A percentile compares a stretch with the other conserved stretches of the same genome.
phyloP scores from a whole-genome alignment of 345 rosid species.

The Corymbia maculata region DNA sequence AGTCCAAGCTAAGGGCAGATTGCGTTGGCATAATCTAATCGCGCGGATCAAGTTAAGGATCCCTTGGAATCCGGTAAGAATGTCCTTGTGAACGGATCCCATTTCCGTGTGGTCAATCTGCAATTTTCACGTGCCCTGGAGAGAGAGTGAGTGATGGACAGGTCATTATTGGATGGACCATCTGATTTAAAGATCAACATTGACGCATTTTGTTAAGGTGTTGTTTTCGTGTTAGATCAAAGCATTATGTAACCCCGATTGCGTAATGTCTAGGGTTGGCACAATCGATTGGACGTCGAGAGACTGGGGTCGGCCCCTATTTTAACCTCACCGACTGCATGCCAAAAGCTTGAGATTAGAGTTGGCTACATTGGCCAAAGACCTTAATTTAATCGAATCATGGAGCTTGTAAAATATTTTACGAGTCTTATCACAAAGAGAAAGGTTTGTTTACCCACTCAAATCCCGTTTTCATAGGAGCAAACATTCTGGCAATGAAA shows the following conservation, averaged over 20 bases:
- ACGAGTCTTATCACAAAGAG: not conserved
- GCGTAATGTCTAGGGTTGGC: not conserved
- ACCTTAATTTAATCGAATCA: not conserved
- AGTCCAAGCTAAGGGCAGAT: not conserved
- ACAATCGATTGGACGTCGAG: not conserved
- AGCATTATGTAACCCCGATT: not conserved
- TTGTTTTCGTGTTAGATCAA: not conserved
- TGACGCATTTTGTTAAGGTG: not conserved
- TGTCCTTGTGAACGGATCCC: not conserved
- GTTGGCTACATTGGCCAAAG: not conserved
- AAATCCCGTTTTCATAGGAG: not conserved
- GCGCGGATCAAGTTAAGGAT: not conserved
- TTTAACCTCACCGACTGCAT: not conserved
- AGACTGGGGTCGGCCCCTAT: too few relatives aligned
- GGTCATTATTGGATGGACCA: not conserved
- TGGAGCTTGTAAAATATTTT: not conserved
- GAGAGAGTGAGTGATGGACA: not conserved
- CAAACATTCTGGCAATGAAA: not conserved
- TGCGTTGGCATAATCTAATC: not conserved
- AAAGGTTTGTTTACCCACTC: not conserved
- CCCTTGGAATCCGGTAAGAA: not conserved
- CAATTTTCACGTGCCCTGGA: not conserved
- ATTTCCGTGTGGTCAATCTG: not conserved
- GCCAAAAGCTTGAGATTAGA: not conserved
- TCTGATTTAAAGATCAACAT: not conserved